Percentiles rank a stretch among this genome's conserved stretches.
These are phyloP conservation scores for Pugionium cornutum DNA, from an alignment of 345 rosid genomes.

Conservation along the genomic window DNA sequence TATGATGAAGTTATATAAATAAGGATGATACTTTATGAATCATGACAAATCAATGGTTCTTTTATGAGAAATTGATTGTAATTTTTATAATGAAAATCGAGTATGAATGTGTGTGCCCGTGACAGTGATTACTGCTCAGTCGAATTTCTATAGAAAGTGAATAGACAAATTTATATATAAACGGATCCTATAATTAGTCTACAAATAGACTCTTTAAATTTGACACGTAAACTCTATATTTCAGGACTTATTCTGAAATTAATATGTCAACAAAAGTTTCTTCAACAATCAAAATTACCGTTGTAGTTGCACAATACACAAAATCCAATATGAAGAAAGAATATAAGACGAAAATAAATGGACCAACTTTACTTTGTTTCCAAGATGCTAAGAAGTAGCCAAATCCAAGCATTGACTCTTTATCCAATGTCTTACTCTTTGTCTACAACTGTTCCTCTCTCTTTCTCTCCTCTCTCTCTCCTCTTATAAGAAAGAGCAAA, in stretches of 20 bases:
- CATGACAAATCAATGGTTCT: no score
- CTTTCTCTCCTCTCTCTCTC: constrained; percentile 36
- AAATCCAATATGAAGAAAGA: constrained; percentile 22
- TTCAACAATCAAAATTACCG: constrained; percentile 31
- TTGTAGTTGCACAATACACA: constrained; percentile 23
- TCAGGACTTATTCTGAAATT: constrained; percentile 37
- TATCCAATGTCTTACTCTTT: constrained; percentile 40
- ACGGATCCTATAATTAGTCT: constrained; percentile 1
- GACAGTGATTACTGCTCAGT: background rate
- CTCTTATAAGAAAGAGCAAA: constrained; percentile 23
- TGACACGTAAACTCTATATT: constrained; percentile 27
- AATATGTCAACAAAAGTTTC: constrained; percentile 37
- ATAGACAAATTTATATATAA: background rate
- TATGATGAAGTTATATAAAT: no score
- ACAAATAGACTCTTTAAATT: constrained; percentile 21
- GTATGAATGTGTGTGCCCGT: no score
- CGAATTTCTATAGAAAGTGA: background rate
- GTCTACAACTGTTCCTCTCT: constrained; percentile 42
- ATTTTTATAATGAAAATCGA: background rate
- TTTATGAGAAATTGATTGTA: constrained; percentile 14
- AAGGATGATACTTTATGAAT: no score
- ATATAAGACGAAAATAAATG: constrained; percentile 18
- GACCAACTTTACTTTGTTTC: background rate
- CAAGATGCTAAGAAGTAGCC: constrained; percentile 36
- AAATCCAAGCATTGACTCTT: constrained; percentile 49